A percentile compares a stretch with the other conserved stretches of the same genome.
These are phyloP conservation scores for Malus domestica DNA, from an alignment of 306 rosid species.

Conservation along the genomic window DNA sequence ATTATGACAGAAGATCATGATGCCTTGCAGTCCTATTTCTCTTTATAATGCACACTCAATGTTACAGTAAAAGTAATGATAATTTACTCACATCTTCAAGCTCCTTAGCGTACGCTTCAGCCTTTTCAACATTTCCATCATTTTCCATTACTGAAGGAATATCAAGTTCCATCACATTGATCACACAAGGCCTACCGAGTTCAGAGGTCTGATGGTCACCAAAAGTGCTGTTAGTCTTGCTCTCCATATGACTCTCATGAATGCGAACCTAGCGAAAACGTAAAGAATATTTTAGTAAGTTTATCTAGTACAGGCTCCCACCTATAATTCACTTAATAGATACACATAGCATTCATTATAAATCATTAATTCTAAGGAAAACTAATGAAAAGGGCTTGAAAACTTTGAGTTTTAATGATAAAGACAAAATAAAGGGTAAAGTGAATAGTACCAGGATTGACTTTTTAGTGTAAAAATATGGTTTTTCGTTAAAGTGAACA, in stretches of 20 bases:
- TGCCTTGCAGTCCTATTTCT: background rate
- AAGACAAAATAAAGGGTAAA: too few species aligned
- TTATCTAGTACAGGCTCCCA: background rate
- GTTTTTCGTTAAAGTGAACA: too few species aligned
- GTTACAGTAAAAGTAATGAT: background rate
- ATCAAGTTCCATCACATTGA: slow-evolving; percentile 44
- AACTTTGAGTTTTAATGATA: too few species aligned
- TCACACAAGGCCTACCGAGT: slow-evolving; percentile 33
- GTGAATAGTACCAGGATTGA: too few species aligned
- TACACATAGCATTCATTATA: slow-evolving; percentile 10
- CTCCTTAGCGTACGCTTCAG: slow-evolving; percentile 69
- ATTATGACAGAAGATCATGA: background rate
- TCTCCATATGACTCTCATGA: slow-evolving; percentile 32
- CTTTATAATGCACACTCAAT: background rate
- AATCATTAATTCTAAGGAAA: slow-evolving; percentile 2
- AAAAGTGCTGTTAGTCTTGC: slow-evolving; percentile 20
- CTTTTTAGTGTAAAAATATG: too few species aligned
- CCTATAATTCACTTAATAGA: background rate
- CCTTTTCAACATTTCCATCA: slow-evolving; percentile 69
- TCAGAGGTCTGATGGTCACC: slow-evolving; percentile 19
- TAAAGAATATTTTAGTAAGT: background rate
- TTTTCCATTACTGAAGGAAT: slow-evolving; percentile 42
- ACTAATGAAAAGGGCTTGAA: too few species aligned
- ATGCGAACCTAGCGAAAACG: slow-evolving; percentile 13
- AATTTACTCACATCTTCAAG: slow-evolving; percentile 76